Evolutionary conservation across 331 rosid genomes (phyloP).

Genomic region (Pyracantha coccinea): DNA sequence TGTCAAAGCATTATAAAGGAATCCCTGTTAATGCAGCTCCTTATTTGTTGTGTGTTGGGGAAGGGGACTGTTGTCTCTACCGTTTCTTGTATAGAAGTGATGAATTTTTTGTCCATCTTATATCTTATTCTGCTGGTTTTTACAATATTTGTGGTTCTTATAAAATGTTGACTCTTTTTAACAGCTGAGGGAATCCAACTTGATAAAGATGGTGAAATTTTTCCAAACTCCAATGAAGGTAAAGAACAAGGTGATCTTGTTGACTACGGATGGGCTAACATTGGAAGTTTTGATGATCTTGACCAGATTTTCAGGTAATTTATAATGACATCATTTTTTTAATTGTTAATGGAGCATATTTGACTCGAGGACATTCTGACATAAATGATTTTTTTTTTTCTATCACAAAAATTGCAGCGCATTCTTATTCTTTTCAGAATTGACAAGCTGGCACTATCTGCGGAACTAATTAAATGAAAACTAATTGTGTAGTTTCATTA

Average conservation of each 20-base stretch:
- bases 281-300: conserved; percentile 96
- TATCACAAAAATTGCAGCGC: neutral
- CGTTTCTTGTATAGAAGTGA: neutral
- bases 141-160: conserved; percentile 1
- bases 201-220: conserved; percentile 43
- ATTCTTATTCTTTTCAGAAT: neutral
- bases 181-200: conserved; percentile 39
- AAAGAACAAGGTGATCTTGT: conserved; percentile 70
- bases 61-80: neutral
- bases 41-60: neutral
- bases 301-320: conserved; percentile 82
- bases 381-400: neutral
- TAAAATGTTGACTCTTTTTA: conserved; percentile 25
- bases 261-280: conserved; percentile 81
- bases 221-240: conserved; percentile 42
- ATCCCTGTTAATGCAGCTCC: neutral
- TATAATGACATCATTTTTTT: neutral
- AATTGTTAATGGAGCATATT: neutral
- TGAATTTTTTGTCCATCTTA: neutral
- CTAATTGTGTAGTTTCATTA: neutral
- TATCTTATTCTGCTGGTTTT: neutral
- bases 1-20: neutral
- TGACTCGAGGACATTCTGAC: neutral
- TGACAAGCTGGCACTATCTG: neutral
- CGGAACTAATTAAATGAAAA: neutral